Base-by-base conservation (phyloP, 2,329 filamentous ascomycete species). In the Verticillium zaregamsianum region DNA sequence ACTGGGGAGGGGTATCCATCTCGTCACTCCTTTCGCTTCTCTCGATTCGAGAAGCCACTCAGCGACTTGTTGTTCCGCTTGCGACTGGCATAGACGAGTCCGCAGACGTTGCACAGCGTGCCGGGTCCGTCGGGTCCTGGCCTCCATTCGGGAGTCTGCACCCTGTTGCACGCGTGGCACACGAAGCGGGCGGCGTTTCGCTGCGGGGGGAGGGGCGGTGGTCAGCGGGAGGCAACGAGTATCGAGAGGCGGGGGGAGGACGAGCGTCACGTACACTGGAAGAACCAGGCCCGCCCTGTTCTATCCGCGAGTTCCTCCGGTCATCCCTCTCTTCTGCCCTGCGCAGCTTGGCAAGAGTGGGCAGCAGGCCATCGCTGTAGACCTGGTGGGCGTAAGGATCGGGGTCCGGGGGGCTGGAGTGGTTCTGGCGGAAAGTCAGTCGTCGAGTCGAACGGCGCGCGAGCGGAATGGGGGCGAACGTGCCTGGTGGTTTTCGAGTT, bases 61-160 rank as follows among this genome's bases (percentile, higher is more conserved):
- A 49, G 20, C 45, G 45, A 49, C 20, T 49, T 49, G 20, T 49
- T 62, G 55, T 65, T 65, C 11, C 63, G 65, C 45, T 66, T 59
- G 11, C 68, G 65, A 59, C 72, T 72, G 17, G 70, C 69, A 60
- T 70, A 71, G 17, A 72, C 87, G 66, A 91, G 76, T 49, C 89
- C 89, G 69, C 89, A 91, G 9, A 89, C 88, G 75, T 91, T 91
- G 76, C 89, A 91, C 45, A 91, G 76, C 7, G 89, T 91, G 64
- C 88, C 81, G 54, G 88, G 88, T 55, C 89, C 89, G 70, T 91
- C 88, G n/a, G 89, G 89, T 35, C 89, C 89, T 68, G 87, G 81
- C 63, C 89, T 83, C 89, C 89, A 91, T 78, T 91, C 88, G 23
- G 89, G 89, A n/a, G 89, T 91, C 72, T 91, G 88, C 52, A 87